phyloP scores from a whole-genome alignment of 495 filamentous ascomycete genomes.

The Oleoguttula mirabilis region DNA sequence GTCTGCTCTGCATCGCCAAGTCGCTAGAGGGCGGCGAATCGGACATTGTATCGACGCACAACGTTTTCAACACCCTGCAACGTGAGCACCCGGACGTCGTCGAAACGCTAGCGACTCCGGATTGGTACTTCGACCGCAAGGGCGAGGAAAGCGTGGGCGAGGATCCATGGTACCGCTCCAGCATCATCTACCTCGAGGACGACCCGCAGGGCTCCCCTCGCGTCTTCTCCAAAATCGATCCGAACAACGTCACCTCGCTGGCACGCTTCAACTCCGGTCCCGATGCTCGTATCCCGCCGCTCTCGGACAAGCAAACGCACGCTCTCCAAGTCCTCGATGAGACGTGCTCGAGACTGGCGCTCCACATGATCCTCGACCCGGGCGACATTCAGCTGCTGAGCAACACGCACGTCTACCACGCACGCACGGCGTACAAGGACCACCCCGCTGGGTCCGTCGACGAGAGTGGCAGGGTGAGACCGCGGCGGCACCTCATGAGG shows the following conservation, averaged over 20 bases:
- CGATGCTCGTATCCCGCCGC: slow-evolving; percentile 23
- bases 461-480: slow-evolving; percentile 17
- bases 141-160: slow-evolving; percentile 66
- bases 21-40: slow-evolving; percentile 75
- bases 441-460: slow-evolving; percentile 22
- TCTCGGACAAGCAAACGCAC: slow-evolving; percentile 22
- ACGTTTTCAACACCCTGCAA: slow-evolving; percentile 72
- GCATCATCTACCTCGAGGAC: slow-evolving; percentile 61
- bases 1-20: slow-evolving; percentile 68
- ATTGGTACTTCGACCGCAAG: slow-evolving; percentile 94
- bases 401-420: slow-evolving; percentile 30
- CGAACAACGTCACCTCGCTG: slow-evolving; percentile 29
- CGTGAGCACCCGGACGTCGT: slow-evolving; percentile 66
- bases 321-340: slow-evolving; percentile 26
- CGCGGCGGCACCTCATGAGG: slow-evolving; percentile 50
- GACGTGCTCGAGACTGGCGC: slow-evolving; percentile 24
- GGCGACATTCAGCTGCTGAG: slow-evolving; percentile 32
- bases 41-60: slow-evolving; percentile 66
- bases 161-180: slow-evolving; percentile 61
- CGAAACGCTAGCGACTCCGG: slow-evolving; percentile 57
- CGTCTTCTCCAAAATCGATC: slow-evolving; percentile 35
- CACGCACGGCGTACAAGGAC: slow-evolving; percentile 31
- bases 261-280: slow-evolving; percentile 27
- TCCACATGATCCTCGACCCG: slow-evolving; percentile 34
- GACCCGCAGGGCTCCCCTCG: slow-evolving; percentile 33